These are phyloP conservation scores for Eucalyptus curtisii DNA, from an alignment of 345 rosid species.

Conservation along the genomic window DNA sequence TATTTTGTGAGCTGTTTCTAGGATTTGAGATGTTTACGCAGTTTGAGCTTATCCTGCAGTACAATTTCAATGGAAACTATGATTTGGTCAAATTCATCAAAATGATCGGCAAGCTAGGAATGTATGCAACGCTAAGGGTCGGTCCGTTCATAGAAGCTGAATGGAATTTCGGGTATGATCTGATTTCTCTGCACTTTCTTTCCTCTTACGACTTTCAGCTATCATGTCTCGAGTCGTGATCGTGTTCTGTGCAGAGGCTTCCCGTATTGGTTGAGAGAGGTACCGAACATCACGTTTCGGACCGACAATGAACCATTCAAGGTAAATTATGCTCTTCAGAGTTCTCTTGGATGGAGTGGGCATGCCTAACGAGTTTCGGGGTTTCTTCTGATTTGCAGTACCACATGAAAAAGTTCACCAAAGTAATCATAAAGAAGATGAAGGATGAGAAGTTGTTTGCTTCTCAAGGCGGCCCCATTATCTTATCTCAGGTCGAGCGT, in stretches of 20 bases:
- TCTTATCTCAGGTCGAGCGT: slow-evolving; percentile 26
- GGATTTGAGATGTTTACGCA: neutral
- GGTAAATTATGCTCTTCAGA: slow-evolving; percentile 1
- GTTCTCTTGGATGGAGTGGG: neutral
- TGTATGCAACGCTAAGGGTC: slow-evolving; percentile 35
- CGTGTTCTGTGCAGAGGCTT: slow-evolving; percentile 15
- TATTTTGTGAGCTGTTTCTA: neutral
- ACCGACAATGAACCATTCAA: slow-evolving; percentile 32
- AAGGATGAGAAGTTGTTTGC: slow-evolving; percentile 25
- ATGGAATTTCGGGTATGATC: slow-evolving; percentile 37
- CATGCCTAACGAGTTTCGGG: neutral
- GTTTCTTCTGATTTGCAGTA: slow-evolving; percentile 4
- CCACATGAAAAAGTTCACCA: slow-evolving; percentile 24
- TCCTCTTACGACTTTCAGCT: neutral
- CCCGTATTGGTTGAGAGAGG: slow-evolving; percentile 44
- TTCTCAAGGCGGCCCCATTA: slow-evolving; percentile 41
- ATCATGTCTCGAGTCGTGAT: neutral
- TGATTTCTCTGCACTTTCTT: neutral
- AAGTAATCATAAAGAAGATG: slow-evolving; percentile 15
- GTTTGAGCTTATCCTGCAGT: neutral
- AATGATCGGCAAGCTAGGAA: slow-evolving; percentile 14
- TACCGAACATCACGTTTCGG: slow-evolving; percentile 26
- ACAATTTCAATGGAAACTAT: slow-evolving; percentile 22
- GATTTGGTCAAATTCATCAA: slow-evolving; percentile 34
- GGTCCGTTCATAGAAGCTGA: slow-evolving; percentile 55